Percentiles rank a stretch among this genome's conserved stretches.
Conservation (phyloP, 371 early-diverging fungal genomes). For the Lichtheimia hyalospora region DNA sequence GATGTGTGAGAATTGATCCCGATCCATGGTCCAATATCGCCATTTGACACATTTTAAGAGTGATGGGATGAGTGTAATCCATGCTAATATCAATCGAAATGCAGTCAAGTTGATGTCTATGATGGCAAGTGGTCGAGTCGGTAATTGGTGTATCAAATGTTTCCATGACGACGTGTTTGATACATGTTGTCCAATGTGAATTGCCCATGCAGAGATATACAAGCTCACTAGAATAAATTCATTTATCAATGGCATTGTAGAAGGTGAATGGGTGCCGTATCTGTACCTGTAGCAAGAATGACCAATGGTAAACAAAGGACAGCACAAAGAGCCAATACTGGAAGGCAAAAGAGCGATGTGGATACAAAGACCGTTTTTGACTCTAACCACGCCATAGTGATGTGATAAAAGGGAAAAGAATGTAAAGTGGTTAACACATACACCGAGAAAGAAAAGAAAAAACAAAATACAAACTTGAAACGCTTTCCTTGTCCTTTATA, state of each 20-base stretch:
- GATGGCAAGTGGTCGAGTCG: neutral
- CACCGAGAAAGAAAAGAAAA: slow-evolving; percentile 1
- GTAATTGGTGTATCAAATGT: neutral
- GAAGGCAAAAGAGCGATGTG: slow-evolving; percentile 42
- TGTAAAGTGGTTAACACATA: neutral
- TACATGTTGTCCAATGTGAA: neutral
- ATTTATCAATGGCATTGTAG: neutral
- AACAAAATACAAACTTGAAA: neutral
- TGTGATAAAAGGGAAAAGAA: neutral
- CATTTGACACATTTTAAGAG: slow-evolving; percentile 34
- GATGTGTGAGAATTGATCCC: neutral
- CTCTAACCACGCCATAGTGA: slow-evolving; percentile 19
- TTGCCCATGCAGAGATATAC: neutral
- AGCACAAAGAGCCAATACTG: slow-evolving; percentile 30
- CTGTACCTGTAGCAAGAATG: slow-evolving; percentile 31
- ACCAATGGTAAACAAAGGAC: slow-evolving; percentile 39
- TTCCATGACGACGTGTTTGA: neutral
- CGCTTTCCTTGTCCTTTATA: too few species aligned
- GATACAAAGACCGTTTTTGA: slow-evolving; percentile 40
- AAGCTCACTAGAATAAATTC: neutral
- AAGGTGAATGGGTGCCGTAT: neutral
- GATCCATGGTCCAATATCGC: slow-evolving; percentile 32
- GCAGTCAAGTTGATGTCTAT: neutral
- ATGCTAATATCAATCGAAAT: slow-evolving; percentile 20
- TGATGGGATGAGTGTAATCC: slow-evolving; percentile 29